Conservation (phyloP, 345 rosid species). For the Acer negundo region DNA sequence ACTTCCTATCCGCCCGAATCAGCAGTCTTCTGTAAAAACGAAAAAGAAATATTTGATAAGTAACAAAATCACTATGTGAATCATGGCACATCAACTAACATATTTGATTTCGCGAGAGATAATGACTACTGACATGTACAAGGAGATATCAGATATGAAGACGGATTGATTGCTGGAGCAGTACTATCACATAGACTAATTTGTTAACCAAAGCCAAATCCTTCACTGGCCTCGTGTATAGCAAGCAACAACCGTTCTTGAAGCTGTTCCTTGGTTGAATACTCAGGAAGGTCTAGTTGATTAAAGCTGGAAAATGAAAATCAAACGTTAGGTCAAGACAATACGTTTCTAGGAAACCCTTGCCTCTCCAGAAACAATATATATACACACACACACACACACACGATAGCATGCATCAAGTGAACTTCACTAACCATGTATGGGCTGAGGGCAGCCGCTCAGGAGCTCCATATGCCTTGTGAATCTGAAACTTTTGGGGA, state of each 20-base stretch:
- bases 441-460: constrained; percentile 94
- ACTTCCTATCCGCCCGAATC: constrained; percentile 26
- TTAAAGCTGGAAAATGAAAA: constrained; percentile 64
- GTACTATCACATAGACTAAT: neutral
- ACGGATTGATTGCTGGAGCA: constrained; percentile 14
- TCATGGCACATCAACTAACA: neutral
- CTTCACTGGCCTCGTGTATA: constrained; percentile 95
- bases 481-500: constrained; percentile 93
- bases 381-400: too few species aligned
- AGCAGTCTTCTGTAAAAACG: constrained; percentile 18
- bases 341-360: neutral
- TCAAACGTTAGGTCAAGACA: neutral
- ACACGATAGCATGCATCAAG: neutral
- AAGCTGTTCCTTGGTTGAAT: constrained; percentile 76
- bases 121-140: constrained; percentile 40
- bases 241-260: constrained; percentile 88
- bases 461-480: constrained; percentile 96
- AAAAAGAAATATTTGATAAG: neutral
- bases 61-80: neutral
- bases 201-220: constrained; percentile 86
- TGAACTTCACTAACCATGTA: constrained; percentile 63
- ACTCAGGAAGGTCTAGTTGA: constrained; percentile 96
- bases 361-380: neutral
- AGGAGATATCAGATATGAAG: constrained; percentile 9
- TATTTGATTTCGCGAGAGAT: neutral